Percentiles rank a stretch among this genome's conserved stretches.
phyloP scores from a whole-genome alignment of 202 grass and related monocot species.

The Schoenoplectus tabernaemontani region DNA sequence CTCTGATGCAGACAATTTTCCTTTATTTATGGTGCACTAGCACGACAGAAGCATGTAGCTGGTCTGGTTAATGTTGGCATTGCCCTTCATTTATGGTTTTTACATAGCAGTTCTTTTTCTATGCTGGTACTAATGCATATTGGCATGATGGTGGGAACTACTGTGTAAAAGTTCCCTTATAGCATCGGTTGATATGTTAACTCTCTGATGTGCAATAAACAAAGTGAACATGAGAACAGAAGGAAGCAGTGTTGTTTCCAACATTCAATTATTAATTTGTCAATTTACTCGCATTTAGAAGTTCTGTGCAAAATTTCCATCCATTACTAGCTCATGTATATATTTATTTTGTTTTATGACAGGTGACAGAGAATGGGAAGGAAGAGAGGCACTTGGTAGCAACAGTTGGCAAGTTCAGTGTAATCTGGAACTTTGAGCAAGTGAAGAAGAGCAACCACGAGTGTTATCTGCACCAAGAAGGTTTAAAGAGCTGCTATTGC shows the following conservation, averaged over 20 bases:
- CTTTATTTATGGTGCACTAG: background rate
- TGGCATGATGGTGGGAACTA: conserved; percentile 1
- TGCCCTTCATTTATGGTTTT: background rate
- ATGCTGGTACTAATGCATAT: background rate
- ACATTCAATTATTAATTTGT: background rate
- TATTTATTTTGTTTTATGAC: conserved; percentile 3
- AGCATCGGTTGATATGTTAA: background rate
- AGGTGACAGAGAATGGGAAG: conserved; percentile 80
- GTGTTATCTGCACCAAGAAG: conserved; percentile 70
- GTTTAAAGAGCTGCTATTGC: conserved; percentile 87
- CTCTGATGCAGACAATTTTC: background rate
- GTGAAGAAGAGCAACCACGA: conserved; percentile 81
- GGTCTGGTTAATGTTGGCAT: background rate
- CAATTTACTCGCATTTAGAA: background rate
- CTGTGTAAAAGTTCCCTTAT: background rate
- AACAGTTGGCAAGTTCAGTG: conserved; percentile 76
- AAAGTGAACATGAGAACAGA: background rate
- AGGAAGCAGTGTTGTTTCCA: background rate
- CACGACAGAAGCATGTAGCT: background rate
- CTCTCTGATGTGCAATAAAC: background rate
- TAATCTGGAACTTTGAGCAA: conserved; percentile 90
- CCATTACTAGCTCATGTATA: background rate
- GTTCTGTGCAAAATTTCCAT: background rate
- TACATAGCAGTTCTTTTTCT: background rate
- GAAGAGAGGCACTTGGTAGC: conserved; percentile 77